These are phyloP conservation scores for Phialophora expanda DNA, from an alignment of 2,329 filamentous ascomycete genomes.

Conservation along the genomic window DNA sequence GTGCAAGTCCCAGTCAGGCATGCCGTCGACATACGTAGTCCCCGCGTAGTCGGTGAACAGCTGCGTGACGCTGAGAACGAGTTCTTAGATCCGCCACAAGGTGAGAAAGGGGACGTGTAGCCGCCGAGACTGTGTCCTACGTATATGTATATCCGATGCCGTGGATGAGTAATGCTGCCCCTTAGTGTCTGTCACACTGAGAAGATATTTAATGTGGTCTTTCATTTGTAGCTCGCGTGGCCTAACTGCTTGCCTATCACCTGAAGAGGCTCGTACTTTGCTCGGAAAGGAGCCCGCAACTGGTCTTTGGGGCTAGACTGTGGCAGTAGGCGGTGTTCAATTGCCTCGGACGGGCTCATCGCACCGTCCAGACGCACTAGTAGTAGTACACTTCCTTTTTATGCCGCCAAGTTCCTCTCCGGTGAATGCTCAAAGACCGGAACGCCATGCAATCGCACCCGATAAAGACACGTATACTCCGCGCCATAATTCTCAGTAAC, in stretches of 20 bases:
- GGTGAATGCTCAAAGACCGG: constrained; percentile 19
- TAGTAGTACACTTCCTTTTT: not conserved
- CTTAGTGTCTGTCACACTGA: too few relatives aligned
- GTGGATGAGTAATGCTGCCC: too few relatives aligned
- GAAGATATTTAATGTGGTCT: too few relatives aligned
- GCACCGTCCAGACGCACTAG: not conserved
- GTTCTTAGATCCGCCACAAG: too few relatives aligned
- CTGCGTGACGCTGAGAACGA: too few relatives aligned
- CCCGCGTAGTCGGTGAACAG: too few relatives aligned
- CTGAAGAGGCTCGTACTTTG: not conserved
- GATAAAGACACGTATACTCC: constrained; percentile 53
- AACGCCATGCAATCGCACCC: constrained; percentile 51
- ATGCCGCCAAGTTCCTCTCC: not conserved
- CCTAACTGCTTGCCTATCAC: not conserved
- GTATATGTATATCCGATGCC: too few relatives aligned
- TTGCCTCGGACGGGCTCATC: not conserved
- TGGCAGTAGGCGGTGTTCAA: not conserved
- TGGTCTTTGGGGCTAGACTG: not conserved
- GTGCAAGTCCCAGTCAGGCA: too few relatives aligned
- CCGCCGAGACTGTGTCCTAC: too few relatives aligned
- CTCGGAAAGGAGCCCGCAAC: not conserved
- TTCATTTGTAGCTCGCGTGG: not conserved
- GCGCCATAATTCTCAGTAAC: constrained; percentile 53
- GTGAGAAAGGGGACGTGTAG: too few relatives aligned
- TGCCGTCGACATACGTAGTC: too few relatives aligned